Evolutionary conservation across 208 protist species (phyloP).

Genomic region (Endotrypanum monterogeii): DNA sequence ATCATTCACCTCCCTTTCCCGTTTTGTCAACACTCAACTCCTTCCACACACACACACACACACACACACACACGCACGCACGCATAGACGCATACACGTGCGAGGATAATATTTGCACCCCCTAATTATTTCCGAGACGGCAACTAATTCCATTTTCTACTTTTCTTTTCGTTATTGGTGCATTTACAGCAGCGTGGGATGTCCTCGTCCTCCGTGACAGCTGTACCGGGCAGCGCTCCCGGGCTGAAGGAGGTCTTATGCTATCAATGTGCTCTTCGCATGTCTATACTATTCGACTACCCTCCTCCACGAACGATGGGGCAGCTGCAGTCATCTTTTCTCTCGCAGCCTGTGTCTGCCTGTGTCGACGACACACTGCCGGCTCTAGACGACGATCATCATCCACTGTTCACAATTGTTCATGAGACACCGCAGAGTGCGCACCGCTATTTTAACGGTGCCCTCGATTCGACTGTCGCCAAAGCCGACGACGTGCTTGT

Average conservation of each 20-base stretch:
- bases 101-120: too few species aligned
- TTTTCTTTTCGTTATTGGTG: neutral
- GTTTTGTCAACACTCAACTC: too few species aligned
- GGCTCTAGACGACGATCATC: slow-evolving; percentile 53
- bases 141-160: too few species aligned
- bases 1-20: too few species aligned
- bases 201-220: neutral
- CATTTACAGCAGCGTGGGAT: neutral
- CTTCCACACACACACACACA: neutral
- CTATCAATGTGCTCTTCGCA: slow-evolving; percentile 79
- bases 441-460: slow-evolving; percentile 46
- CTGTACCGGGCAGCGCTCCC: neutral
- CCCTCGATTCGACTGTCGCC: slow-evolving; percentile 1
- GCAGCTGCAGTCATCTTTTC: slow-evolving; percentile 17
- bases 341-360: neutral
- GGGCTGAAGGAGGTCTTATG: slow-evolving; percentile 56
- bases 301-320: slow-evolving; percentile 36
- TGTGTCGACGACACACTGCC: slow-evolving; percentile 13
- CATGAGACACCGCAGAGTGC: slow-evolving; percentile 68
- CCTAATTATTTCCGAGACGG: too few species aligned
- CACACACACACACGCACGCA: neutral
- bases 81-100: neutral
- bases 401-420: slow-evolving; percentile 73
- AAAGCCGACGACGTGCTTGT: neutral
- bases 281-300: slow-evolving; percentile 82